Evolutionary conservation across 2,329 filamentous ascomycete species (phyloP).

Genomic region (Nannizzia gypsea): DNA sequence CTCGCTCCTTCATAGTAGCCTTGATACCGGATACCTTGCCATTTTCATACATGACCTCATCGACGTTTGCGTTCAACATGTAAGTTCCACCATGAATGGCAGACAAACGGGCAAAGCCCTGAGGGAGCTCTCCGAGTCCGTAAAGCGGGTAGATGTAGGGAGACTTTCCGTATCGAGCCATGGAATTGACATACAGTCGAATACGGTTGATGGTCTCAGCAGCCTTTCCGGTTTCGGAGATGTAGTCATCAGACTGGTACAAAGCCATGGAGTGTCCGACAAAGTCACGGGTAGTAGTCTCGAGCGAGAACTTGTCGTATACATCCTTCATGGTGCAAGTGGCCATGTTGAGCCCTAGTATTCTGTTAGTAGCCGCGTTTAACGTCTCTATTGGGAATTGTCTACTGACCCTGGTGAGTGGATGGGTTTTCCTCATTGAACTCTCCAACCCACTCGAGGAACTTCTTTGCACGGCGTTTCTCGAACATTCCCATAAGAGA

Average conservation of each 20-base stretch:
- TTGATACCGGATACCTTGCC: slow-evolving; percentile 90
- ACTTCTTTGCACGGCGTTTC: slow-evolving; percentile 93
- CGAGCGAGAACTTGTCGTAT: slow-evolving; percentile 94
- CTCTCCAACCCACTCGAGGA: slow-evolving; percentile 86
- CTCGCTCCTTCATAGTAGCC: slow-evolving; percentile 85
- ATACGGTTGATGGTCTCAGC: slow-evolving; percentile 85
- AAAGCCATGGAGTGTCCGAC: slow-evolving; percentile 98
- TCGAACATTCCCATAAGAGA: slow-evolving; percentile 96
- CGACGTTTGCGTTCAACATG: slow-evolving; percentile 93
- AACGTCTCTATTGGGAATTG: not conserved
- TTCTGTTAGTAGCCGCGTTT: not conserved
- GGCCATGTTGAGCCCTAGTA: slow-evolving; percentile 65
- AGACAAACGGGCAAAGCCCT: slow-evolving; percentile 92
- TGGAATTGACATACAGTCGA: slow-evolving; percentile 91
- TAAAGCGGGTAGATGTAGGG: slow-evolving; percentile 99
- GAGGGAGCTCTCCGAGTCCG: slow-evolving; percentile 89
- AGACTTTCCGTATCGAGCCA: slow-evolving; percentile 93
- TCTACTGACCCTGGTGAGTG: slow-evolving; percentile 70
- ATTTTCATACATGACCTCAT: slow-evolving; percentile 72
- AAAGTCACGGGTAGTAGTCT: slow-evolving; percentile 81
- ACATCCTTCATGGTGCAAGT: slow-evolving; percentile 91
- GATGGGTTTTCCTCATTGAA: slow-evolving; percentile 71
- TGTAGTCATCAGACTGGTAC: slow-evolving; percentile 81
- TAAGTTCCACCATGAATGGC: slow-evolving; percentile 98
- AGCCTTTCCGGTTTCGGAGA: slow-evolving; percentile 58